These are phyloP conservation scores for Xylariales sp. DNA, from an alignment of 2,329 filamentous ascomycete species.

Conservation along the genomic window DNA sequence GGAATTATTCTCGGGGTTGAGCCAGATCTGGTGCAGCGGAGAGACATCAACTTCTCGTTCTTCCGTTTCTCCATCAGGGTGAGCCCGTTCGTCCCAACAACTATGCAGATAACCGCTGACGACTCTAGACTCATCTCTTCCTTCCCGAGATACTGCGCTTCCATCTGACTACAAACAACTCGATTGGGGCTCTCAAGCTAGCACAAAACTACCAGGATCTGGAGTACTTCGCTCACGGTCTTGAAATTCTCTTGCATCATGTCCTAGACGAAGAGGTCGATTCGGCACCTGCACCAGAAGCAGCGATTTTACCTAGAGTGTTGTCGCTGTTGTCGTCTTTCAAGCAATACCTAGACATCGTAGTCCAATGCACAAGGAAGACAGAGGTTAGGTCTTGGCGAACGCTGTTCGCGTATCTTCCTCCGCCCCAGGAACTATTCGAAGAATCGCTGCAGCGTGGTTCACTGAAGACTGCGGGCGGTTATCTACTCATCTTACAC, in stretches of 20 bases:
- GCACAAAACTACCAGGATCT: conserved; percentile 82
- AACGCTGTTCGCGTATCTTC: conserved; percentile 86
- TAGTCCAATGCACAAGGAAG: conserved; percentile 95
- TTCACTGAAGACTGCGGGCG: conserved; percentile 88
- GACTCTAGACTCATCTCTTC: conserved; percentile 76
- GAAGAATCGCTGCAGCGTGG: conserved; percentile 84
- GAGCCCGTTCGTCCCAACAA: conserved; percentile 33
- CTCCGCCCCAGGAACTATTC: conserved; percentile 85
- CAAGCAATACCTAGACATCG: conserved; percentile 85
- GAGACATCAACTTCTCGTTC: conserved; percentile 86
- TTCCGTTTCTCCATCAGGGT: conserved; percentile 85
- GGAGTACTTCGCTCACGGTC: conserved; percentile 86
- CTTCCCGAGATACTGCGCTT: conserved; percentile 81
- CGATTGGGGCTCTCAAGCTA: conserved; percentile 74
- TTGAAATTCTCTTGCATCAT: conserved; percentile 88
- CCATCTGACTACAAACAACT: conserved; percentile 70
- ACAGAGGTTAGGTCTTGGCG: conserved; percentile 94
- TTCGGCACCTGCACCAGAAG: conserved; percentile 55
- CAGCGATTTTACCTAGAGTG: conserved; percentile 60
- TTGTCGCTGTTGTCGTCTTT: conserved; percentile 65
- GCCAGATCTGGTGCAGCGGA: conserved; percentile 85
- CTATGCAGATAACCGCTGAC: conserved; percentile 11
- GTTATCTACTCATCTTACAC: conserved; percentile 92
- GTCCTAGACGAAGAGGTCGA: conserved; percentile 95
- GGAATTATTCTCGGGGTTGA: conserved; percentile 88